Evolutionary conservation across 306 rosid species (phyloP).

Genomic region (Oxytropis ochrocephala): DNA sequence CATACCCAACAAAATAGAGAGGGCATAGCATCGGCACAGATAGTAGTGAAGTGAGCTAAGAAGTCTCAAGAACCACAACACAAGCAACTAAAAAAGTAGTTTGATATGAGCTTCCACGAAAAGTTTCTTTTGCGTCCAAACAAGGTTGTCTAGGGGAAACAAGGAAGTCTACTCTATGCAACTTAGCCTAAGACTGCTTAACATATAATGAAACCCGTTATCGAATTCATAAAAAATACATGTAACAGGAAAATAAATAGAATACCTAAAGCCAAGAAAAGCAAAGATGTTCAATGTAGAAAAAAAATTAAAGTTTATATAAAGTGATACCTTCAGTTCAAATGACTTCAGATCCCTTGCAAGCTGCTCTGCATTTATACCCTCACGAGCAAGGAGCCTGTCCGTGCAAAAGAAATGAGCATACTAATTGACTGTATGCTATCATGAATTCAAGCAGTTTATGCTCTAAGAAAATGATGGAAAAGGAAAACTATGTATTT

Average conservation of each 20-base stretch:
- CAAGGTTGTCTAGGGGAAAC: constrained; percentile 12
- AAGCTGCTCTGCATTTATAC: constrained; percentile 98
- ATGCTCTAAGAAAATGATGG: neutral
- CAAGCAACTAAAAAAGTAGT: neutral
- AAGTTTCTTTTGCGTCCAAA: neutral
- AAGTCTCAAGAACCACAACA: neutral
- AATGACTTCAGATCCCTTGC: constrained; percentile 96
- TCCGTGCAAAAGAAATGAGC: constrained; percentile 12
- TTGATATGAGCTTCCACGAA: neutral
- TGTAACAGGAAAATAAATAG: neutral
- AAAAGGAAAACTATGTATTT: neutral
- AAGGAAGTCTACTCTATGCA: neutral
- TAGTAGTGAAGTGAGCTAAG: neutral
- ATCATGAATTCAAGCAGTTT: neutral
- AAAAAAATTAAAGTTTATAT: neutral
- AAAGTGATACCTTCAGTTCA: constrained; percentile 68
- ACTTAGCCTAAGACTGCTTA: neutral
- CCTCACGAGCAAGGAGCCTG: constrained; percentile 98
- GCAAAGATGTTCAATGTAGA: neutral
- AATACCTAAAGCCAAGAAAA: constrained; percentile 10
- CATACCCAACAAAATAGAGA: neutral
- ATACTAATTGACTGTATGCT: neutral
- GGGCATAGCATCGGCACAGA: constrained; percentile 21
- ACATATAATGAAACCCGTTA: constrained; percentile 3
- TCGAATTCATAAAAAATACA: neutral